Conservation (phyloP, 1,139 yeast genomes). For the Kodamaea suecica region DNA sequence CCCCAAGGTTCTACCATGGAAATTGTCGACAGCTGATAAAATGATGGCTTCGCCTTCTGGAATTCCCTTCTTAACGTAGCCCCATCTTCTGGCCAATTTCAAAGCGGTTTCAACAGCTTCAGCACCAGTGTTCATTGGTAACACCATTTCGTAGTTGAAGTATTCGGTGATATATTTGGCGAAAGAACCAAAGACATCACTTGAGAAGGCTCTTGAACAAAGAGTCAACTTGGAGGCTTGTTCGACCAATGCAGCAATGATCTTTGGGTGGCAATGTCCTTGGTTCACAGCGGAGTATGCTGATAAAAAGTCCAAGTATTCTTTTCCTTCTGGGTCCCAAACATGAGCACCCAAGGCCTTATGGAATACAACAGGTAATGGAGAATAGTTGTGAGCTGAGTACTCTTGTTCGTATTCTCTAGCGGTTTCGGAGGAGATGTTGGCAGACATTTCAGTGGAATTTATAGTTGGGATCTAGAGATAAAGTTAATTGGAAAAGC, state of each 20-base stretch:
- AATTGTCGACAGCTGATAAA: constrained; percentile 81
- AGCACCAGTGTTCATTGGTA: constrained; percentile 99
- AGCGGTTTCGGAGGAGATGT: constrained; percentile 63
- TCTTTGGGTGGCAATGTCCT: constrained; percentile 97
- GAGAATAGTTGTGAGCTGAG: constrained; percentile 97
- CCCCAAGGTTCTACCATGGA: constrained; percentile 96
- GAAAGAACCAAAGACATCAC: constrained; percentile 81
- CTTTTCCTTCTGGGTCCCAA: constrained; percentile 97
- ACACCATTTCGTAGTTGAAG: constrained; percentile 86
- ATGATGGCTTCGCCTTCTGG: constrained; percentile 82
- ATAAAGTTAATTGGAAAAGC: no score
- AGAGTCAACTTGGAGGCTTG: constrained; percentile 85
- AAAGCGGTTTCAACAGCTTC: constrained; percentile 97
- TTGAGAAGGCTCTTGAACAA: constrained; percentile 89
- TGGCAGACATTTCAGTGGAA: constrained; percentile 18
- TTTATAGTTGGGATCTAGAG: no score
- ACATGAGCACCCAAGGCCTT: constrained; percentile 89
- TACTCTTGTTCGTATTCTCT: constrained; percentile 68
- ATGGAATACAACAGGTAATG: constrained; percentile 89
- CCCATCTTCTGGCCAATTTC: constrained; percentile 97
- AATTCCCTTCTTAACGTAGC: constrained; percentile 83
- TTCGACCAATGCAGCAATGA: constrained; percentile 76
- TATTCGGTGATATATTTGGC: constrained; percentile 88
- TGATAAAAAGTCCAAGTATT: constrained; percentile 80
- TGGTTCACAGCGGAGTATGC: constrained; percentile 98